These are phyloP conservation scores for Porcisia deanei DNA, from an alignment of 208 protist genomes.

Conservation along the genomic window DNA sequence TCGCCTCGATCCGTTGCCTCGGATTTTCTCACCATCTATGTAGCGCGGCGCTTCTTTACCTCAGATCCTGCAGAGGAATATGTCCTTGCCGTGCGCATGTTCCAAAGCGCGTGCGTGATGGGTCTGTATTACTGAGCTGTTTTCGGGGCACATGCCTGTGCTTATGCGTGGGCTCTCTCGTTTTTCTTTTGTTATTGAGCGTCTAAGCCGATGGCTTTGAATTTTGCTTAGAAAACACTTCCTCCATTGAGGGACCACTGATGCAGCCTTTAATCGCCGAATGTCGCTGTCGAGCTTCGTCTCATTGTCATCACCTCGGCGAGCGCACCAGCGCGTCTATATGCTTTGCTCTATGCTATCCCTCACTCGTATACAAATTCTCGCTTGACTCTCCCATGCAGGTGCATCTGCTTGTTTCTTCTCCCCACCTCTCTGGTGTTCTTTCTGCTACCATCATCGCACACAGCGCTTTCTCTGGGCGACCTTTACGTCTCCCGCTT, in stretches of 20 bases:
- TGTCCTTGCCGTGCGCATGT: background rate
- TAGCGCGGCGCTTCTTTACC: background rate
- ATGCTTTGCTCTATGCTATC: background rate
- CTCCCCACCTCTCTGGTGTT: background rate
- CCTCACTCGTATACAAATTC: no score
- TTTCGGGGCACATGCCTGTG: background rate
- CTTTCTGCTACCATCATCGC: background rate
- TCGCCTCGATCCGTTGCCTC: background rate
- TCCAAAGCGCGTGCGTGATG: background rate
- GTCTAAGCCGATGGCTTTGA: background rate
- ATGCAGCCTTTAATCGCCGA: background rate
- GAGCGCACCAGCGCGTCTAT: background rate
- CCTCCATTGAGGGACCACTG: no score
- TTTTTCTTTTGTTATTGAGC: background rate
- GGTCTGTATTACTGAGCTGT: background rate
- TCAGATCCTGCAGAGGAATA: background rate
- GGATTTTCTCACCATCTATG: background rate
- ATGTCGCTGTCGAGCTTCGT: background rate
- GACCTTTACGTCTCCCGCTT: background rate
- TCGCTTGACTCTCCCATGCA: background rate
- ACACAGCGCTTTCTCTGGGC: background rate
- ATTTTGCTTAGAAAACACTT: background rate
- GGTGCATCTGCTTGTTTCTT: background rate
- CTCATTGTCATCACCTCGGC: background rate
- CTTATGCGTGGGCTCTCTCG: background rate